Evolutionary conservation across 2,329 filamentous ascomycete genomes (phyloP).

Genomic region (Ophiosphaerella korrae): DNA sequence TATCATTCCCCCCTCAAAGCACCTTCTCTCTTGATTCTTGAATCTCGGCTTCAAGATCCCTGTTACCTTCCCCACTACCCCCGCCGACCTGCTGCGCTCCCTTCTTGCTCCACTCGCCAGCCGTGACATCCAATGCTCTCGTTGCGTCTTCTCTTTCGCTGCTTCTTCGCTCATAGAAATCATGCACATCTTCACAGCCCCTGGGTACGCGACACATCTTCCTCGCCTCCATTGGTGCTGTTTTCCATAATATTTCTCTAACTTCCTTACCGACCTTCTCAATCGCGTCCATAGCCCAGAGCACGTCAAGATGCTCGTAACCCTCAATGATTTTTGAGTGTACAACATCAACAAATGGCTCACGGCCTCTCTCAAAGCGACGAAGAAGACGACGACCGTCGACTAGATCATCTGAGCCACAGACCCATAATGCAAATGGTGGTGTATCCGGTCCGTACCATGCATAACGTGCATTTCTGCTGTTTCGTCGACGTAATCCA

Average conservation of each 20-base stretch:
- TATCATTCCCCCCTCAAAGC: neutral
- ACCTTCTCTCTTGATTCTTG: conserved; percentile 1
- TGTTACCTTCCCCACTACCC: conserved; percentile 33
- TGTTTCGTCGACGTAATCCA: conserved; percentile 44
- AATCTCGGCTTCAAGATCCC: conserved; percentile 20
- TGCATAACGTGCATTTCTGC: conserved; percentile 54
- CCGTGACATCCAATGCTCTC: conserved; percentile 31
- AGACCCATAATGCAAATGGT: conserved; percentile 87
- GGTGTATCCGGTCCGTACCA: conserved; percentile 85
- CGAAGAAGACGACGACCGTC: conserved; percentile 77
- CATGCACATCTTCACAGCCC: conserved; percentile 61
- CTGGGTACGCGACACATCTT: conserved; percentile 66
- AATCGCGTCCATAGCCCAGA: conserved; percentile 90
- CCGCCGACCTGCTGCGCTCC: conserved; percentile 32
- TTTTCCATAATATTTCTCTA: conserved; percentile 83
- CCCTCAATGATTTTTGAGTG: conserved; percentile 82
- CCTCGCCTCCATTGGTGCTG: conserved; percentile 61
- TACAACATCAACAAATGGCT: conserved; percentile 80
- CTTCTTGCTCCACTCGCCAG: conserved; percentile 41
- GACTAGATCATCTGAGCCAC: conserved; percentile 81
- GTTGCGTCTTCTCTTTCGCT: conserved; percentile 20
- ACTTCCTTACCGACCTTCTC: conserved; percentile 83
- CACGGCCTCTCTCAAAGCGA: conserved; percentile 75
- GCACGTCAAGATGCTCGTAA: conserved; percentile 88
- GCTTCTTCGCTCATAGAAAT: conserved; percentile 30